A percentile compares a stretch with the other conserved stretches of the same genome.
Evolutionary conservation across 331 rosid genomes (phyloP).

Genomic region (Dryas integrifolia): DNA sequence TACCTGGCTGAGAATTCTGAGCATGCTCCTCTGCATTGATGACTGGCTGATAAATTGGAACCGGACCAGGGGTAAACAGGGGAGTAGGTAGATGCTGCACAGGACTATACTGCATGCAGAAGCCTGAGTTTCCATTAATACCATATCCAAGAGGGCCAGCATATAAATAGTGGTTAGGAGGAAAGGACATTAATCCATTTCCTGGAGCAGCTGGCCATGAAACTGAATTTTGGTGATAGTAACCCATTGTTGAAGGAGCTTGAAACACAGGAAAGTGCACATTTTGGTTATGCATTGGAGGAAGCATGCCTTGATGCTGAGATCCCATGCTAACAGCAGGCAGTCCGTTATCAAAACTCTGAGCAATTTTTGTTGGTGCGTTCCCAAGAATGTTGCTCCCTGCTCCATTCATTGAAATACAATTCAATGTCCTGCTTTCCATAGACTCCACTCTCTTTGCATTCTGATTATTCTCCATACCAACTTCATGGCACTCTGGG

Average conservation of each 20-base stretch:
- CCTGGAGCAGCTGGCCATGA: constrained; percentile 77
- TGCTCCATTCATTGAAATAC: constrained; percentile 36
- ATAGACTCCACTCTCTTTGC: constrained; percentile 34
- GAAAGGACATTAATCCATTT: constrained; percentile 68
- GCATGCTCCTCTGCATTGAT: constrained; percentile 44
- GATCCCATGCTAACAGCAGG: constrained; percentile 51
- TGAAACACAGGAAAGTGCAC: constrained; percentile 69
- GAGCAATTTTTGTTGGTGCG: constrained; percentile 30
- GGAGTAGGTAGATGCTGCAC: constrained; percentile 64
- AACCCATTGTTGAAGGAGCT: constrained; percentile 68
- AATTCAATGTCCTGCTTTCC: constrained; percentile 31
- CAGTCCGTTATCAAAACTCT: constrained; percentile 43
- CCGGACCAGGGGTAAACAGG: constrained; percentile 48
- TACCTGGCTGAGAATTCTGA: constrained; percentile 41
- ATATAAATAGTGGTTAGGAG: constrained; percentile 65
- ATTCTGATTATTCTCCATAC: constrained; percentile 37
- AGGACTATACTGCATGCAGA: constrained; percentile 80
- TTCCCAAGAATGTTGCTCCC: constrained; percentile 42
- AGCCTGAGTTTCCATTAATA: constrained; percentile 61
- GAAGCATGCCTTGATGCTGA: constrained; percentile 59
- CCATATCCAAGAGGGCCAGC: constrained; percentile 81
- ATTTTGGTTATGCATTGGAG: constrained; percentile 52
- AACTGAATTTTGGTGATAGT: constrained; percentile 81
- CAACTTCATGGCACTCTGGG: constrained; percentile 48
- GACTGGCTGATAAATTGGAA: constrained; percentile 74